phyloP scores from a whole-genome alignment of 2,329 filamentous ascomycete species.

The Diaporthe humulicola region DNA sequence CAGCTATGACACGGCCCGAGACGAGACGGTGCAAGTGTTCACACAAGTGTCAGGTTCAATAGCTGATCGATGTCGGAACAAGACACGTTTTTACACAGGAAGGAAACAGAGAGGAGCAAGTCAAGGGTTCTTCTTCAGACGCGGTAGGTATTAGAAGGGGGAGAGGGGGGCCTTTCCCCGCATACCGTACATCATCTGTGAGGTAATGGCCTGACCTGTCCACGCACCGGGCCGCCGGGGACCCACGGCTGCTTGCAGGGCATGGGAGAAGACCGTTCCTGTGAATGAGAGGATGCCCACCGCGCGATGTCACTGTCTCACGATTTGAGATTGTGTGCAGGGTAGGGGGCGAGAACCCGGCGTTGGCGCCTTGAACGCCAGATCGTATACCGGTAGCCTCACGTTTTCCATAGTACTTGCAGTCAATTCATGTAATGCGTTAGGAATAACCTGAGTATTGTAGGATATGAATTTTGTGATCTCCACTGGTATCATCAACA shows the following conservation, averaged over 20 bases:
- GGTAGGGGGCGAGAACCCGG: neutral
- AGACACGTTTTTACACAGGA: neutral
- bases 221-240: neutral
- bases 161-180: neutral
- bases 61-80: neutral
- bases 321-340: neutral
- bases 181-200: neutral
- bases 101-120: neutral
- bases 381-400: neutral
- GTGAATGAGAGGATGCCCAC: neutral
- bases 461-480: neutral
- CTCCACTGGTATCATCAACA: neutral
- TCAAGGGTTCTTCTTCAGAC: neutral
- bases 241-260: neutral
- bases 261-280: neutral
- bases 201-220: constrained; percentile 6
- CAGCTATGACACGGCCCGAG: neutral
- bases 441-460: neutral
- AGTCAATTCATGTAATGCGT: neutral
- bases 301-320: constrained; percentile 27
- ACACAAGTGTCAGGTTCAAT: neutral
- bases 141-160: neutral
- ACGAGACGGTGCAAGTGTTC: neutral
- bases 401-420: too few relatives aligned
- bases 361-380: neutral